Percentiles rank a stretch among this genome's conserved stretches.
These are phyloP conservation scores for Auriscalpium microsporum DNA, from an alignment of 768 basidiomycete genomes.

Conservation along the genomic window DNA sequence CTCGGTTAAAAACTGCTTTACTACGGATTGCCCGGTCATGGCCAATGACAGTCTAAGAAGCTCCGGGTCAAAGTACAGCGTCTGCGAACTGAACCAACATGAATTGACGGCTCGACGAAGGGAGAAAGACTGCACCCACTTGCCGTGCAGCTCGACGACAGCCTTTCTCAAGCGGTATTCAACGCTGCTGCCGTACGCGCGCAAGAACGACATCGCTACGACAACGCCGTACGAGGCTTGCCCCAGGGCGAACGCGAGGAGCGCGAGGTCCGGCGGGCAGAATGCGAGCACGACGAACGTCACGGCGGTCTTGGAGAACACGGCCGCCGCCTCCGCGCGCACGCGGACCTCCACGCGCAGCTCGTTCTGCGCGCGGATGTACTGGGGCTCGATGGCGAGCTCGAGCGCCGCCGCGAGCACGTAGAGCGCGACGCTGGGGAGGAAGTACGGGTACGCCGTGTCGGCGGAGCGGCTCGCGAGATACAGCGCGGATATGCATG, in stretches of 20 bases:
- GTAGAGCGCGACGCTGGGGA: conserved; percentile 57
- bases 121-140: conserved; percentile 17
- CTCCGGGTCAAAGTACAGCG: conserved; percentile 34
- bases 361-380: conserved; percentile 46
- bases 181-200: conserved; percentile 14
- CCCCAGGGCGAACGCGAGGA: conserved; percentile 81
- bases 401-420: conserved; percentile 68
- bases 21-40: conserved; percentile 80
- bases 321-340: conserved; percentile 77
- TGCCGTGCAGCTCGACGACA: conserved; percentile 15
- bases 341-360: conserved; percentile 66
- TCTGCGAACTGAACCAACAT: conserved; percentile 12
- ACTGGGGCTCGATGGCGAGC: conserved; percentile 66
- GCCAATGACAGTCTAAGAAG: conserved; percentile 61
- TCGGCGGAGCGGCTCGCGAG: conserved; percentile 45
- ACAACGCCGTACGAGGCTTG: conserved; percentile 66
- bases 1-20: conserved; percentile 95
- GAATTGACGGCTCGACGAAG: background rate
- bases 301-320: conserved; percentile 60
- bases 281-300: conserved; percentile 59
- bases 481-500: conserved; percentile 47
- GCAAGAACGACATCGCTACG: conserved; percentile 49
- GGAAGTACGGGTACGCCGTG: conserved; percentile 55
- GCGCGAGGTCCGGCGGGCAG: conserved; percentile 37
- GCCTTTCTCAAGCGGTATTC: conserved; percentile 17